These are phyloP conservation scores for Sistotremastrum suecicum DNA, from an alignment of 768 basidiomycete genomes.

Conservation along the genomic window DNA sequence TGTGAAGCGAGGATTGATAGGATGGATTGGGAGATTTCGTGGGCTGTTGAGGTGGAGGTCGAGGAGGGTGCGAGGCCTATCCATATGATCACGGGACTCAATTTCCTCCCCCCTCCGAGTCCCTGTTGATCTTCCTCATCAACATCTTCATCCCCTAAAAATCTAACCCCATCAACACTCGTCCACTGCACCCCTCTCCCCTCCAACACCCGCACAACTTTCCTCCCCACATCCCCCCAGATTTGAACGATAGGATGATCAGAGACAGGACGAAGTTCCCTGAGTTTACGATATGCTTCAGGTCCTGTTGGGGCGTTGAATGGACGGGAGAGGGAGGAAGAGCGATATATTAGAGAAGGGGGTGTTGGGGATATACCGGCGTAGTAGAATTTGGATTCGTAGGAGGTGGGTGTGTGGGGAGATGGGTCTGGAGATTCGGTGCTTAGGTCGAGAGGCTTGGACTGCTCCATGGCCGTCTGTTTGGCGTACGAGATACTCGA, in stretches of 20 bases:
- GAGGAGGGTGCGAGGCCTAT: no score
- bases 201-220: slow-evolving; percentile 9
- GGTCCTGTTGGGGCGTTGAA: slow-evolving; percentile 12
- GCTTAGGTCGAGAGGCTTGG: no score
- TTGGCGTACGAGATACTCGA: no score
- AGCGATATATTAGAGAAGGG: slow-evolving; percentile 13
- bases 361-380: slow-evolving; percentile 8
- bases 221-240: slow-evolving; percentile 12
- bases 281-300: slow-evolving; percentile 12
- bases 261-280: slow-evolving; percentile 13
- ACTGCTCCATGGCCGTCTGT: no score
- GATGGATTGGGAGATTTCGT: no score
- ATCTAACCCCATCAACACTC: slow-evolving; percentile 13
- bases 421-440: no score
- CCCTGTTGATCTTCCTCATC: not conserved
- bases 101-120: not conserved
- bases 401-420: no score
- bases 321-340: slow-evolving; percentile 6
- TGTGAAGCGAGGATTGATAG: slow-evolving; percentile 12
- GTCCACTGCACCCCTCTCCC: slow-evolving; percentile 10
- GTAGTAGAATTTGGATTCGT: slow-evolving; percentile 13
- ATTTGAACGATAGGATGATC: slow-evolving; percentile 9
- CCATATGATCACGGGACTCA: not conserved
- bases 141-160: slow-evolving; percentile 6
- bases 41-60: no score